These are phyloP conservation scores for Stemphylium vesicarium DNA, from an alignment of 2,329 filamentous ascomycete species.

Conservation along the genomic window DNA sequence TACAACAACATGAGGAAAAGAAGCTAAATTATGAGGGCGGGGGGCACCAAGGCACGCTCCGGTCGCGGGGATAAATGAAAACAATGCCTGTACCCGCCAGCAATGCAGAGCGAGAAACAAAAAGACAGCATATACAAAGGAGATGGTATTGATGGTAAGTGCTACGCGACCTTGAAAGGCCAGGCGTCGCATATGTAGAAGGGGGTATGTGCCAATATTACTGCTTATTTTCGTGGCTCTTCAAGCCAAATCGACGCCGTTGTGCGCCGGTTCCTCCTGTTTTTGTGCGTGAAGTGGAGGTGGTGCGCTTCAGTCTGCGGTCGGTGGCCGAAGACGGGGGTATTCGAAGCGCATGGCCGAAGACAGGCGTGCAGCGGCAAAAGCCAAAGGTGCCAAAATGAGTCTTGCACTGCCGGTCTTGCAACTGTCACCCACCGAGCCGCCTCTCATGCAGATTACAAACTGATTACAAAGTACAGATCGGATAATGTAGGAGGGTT, in stretches of 20 bases:
- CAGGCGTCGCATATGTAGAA: constrained; percentile 19
- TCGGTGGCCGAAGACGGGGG: constrained; percentile 2
- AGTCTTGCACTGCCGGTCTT: constrained; percentile 1
- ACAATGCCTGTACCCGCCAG: constrained; percentile 32
- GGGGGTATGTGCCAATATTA: constrained; percentile 42
- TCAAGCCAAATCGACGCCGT: constrained; percentile 15
- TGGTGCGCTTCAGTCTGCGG: constrained; percentile 3
- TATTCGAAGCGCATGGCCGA: constrained; percentile 3
- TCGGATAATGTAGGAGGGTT: constrained; percentile 8
- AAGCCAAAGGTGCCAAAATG: constrained; percentile 4
- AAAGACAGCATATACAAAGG: constrained; percentile 37
- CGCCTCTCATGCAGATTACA: constrained; percentile 47
- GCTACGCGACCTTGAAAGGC: constrained; percentile 7
- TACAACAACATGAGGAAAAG: constrained; percentile 10
- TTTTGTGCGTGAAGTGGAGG: constrained; percentile 15
- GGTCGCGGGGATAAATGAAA: constrained; percentile 17
- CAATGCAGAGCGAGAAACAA: constrained; percentile 38
- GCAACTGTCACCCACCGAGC: constrained; percentile 11
- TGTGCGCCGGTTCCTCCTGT: constrained; percentile 14
- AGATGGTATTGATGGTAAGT: constrained; percentile 35
- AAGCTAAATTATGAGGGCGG: constrained; percentile 6
- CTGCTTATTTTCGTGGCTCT: constrained; percentile 28
- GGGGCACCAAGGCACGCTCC: constrained; percentile 29
- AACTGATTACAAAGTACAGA: constrained; percentile 49
- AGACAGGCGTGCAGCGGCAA: constrained; percentile 3